These are phyloP conservation scores for Camellia oleifera DNA, from an alignment of 179 eudicot species.

Conservation along the genomic window DNA sequence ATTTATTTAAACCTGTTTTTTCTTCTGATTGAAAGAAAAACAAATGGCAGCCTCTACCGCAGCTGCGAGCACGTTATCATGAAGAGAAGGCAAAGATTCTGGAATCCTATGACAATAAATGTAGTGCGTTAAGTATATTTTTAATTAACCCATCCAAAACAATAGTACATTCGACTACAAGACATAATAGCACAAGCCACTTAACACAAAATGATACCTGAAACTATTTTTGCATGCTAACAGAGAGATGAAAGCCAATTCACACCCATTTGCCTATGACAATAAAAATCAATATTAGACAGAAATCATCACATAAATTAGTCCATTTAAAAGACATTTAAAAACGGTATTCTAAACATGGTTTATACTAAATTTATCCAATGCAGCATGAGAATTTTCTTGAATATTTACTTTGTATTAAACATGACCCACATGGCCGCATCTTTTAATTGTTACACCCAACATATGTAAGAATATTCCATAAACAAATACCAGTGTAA, in stretches of 20 bases:
- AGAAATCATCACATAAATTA: background rate
- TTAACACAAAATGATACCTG: slow-evolving; percentile 33
- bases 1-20: slow-evolving; percentile 49
- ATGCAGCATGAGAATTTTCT: slow-evolving; percentile 6
- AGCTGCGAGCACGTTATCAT: slow-evolving; percentile 82
- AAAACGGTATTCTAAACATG: background rate
- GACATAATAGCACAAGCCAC: background rate
- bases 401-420: background rate
- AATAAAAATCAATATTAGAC: background rate
- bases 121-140: background rate
- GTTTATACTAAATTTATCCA: background rate
- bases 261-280: slow-evolving; percentile 63
- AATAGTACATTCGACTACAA: background rate
- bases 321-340: background rate
- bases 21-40: slow-evolving; percentile 47
- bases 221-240: slow-evolving; percentile 44
- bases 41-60: slow-evolving; percentile 68
- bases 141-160: background rate
- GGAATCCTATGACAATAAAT: slow-evolving; percentile 38
- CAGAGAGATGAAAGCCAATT: slow-evolving; percentile 64
- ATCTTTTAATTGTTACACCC: background rate
- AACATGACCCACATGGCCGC: background rate
- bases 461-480: background rate
- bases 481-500: slow-evolving; percentile 46
- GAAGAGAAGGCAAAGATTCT: slow-evolving; percentile 69